Conservation (phyloP, 106 monocot genomes). For the Narthecium ossifragum region DNA sequence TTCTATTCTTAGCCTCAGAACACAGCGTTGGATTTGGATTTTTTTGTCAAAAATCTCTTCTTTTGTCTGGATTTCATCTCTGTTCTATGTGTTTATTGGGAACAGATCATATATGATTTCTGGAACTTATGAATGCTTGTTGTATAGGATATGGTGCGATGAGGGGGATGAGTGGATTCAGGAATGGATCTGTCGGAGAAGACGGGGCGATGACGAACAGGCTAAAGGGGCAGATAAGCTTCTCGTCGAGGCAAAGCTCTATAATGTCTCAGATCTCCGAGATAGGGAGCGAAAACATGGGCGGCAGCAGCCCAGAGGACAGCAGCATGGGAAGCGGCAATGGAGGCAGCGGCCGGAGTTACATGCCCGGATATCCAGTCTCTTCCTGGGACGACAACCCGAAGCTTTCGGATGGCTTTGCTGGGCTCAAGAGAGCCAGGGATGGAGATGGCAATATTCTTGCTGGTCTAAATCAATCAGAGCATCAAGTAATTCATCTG, state of each 20-base stretch:
- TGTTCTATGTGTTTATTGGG: neutral
- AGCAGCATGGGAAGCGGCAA: constrained; percentile 6
- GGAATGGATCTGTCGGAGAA: constrained; percentile 14
- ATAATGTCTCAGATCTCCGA: constrained; percentile 80
- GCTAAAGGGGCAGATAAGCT: constrained; percentile 63
- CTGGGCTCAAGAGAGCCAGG: constrained; percentile 40
- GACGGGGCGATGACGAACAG: constrained; percentile 2
- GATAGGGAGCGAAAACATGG: constrained; percentile 41
- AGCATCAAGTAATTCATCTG: constrained; percentile 33
- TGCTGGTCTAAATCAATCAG: constrained; percentile 24
- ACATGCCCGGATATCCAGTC: constrained; percentile 43
- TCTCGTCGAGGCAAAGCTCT: constrained; percentile 65
- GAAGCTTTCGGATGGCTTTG: constrained; percentile 34
- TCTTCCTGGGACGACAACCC: constrained; percentile 64
- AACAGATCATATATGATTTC: no score
- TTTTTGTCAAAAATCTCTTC: neutral
- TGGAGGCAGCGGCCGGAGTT: constrained; percentile 26
- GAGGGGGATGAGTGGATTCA: constrained; percentile 31
- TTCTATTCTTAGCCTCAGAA: constrained; percentile 12
- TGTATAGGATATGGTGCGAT: constrained; percentile 40
- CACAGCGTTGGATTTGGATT: neutral
- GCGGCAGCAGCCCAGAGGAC: constrained; percentile 42
- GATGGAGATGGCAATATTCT: constrained; percentile 17
- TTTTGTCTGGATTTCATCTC: neutral
- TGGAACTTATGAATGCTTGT: neutral